Percentiles rank a stretch among this genome's conserved stretches.
These are phyloP conservation scores for Pythium phragmiticola DNA, from an alignment of 352 stramenopile genomes.

Conservation along the genomic window DNA sequence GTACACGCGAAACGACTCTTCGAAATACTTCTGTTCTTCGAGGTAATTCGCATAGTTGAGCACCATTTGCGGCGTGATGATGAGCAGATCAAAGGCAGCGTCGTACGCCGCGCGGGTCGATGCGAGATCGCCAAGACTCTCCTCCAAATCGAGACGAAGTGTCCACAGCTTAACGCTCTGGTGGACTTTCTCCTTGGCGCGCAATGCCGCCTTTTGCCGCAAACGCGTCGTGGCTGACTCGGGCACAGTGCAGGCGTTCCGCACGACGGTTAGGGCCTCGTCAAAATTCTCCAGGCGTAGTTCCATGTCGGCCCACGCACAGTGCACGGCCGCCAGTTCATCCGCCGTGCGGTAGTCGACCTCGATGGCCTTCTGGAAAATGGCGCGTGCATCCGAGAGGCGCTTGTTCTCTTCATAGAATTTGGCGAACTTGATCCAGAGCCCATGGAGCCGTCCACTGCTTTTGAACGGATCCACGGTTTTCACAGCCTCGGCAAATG, in stretches of 20 bases:
- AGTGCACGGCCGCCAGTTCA: conserved; percentile 95
- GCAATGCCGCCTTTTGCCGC: conserved; percentile 53
- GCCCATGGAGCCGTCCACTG: conserved; percentile 82
- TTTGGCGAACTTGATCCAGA: conserved; percentile 95
- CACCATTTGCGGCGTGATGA: conserved; percentile 96
- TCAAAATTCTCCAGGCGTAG: conserved; percentile 95
- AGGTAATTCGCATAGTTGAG: conserved; percentile 97
- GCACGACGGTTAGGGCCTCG: conserved; percentile 88
- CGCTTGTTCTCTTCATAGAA: conserved; percentile 95
- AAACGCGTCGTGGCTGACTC: conserved; percentile 42
- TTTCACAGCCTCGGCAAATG: conserved; percentile 91
- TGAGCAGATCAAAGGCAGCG: conserved; percentile 93
- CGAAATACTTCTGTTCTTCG: conserved; percentile 97
- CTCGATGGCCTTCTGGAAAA: conserved; percentile 90
- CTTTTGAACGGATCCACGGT: conserved; percentile 87
- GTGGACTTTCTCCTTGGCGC: conserved; percentile 81
- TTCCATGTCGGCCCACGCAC: conserved; percentile 95
- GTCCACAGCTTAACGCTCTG: conserved; percentile 94
- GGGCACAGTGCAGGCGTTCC: conserved; percentile 73
- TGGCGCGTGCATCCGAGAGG: conserved; percentile 88
- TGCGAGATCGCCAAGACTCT: conserved; percentile 95
- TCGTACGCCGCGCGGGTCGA: conserved; percentile 96
- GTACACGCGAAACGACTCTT: conserved; percentile 94
- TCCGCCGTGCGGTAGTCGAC: conserved; percentile 81
- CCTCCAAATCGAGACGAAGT: conserved; percentile 97